A percentile compares a stretch with the other conserved stretches of the same genome.
phyloP scores from a whole-genome alignment of 768 basidiomycete genomes.

The Suillus sp. region DNA sequence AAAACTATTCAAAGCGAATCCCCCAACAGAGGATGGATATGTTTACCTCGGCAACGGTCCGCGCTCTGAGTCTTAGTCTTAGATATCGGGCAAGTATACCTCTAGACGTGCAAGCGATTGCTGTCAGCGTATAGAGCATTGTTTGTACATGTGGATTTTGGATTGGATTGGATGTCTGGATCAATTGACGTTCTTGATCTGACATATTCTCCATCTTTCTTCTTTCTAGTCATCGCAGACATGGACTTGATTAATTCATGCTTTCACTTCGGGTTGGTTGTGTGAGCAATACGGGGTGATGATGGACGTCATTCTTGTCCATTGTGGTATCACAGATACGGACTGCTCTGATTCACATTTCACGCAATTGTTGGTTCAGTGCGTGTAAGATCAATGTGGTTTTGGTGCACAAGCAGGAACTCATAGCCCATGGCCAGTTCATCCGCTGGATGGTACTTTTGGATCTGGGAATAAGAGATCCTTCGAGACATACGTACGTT shows the following conservation, averaged over 20 bases:
- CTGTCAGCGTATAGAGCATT: background rate
- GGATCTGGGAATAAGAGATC: constrained; percentile 48
- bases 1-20: constrained; percentile 57
- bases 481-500: constrained; percentile 65
- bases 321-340: constrained; percentile 6
- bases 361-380: background rate
- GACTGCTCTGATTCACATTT: constrained; percentile 17
- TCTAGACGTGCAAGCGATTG: background rate
- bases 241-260: constrained; percentile 2
- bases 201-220: background rate
- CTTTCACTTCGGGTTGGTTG: background rate
- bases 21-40: constrained; percentile 78
- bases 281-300: background rate
- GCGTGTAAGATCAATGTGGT: background rate
- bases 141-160: background rate
- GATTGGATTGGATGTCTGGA: background rate
- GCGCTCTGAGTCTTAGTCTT: constrained; percentile 12
- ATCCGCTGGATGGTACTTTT: constrained; percentile 75
- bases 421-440: constrained; percentile 90
- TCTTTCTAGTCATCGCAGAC: constrained; percentile 1
- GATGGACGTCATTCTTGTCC: background rate
- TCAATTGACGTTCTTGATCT: background rate
- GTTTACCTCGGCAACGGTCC: constrained; percentile 62
- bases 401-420: constrained; percentile 64
- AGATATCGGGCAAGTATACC: constrained; percentile 13